Base-by-base conservation (phyloP, 192 early-diverging fungal genomes). In the Coemansia sp. region DNA sequence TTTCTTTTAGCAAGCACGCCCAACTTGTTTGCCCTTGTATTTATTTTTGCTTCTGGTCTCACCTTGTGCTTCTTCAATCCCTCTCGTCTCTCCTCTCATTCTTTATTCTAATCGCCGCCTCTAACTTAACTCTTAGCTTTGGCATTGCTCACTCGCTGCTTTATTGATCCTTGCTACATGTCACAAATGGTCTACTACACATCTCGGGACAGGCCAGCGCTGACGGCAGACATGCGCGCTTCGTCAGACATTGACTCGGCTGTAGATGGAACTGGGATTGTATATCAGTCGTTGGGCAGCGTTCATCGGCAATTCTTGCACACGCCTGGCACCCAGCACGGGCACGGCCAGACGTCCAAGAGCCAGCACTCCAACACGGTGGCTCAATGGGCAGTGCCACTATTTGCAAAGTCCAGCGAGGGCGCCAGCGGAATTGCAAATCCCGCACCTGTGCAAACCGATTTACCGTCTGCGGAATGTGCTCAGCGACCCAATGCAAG, bases 101-200 rank as follows among this genome's bases (percentile, higher is more conserved):
- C 21, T 37, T 51, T 50, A 46, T 8, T 14, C 51, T 37, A 32
- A 21, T 25, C 21, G 5, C 31, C 29, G 11, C 55, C 32, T 60
- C 34, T 27, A 27, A 4, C 51, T 15, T 27, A 27, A 31, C 51
- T 31, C 23, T 17, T 15, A 17, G 14, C 53, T 57, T 32, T 57
- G 53, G 60, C 36, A 62, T 46, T 41, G 39, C 62, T 45, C 25
- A 23, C 62, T 63, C 8, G 19, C 62, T 10, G 39, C 42, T 45
- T 46, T 31, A 14, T 17, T 15, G 29, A 17, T 63, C 27, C 29
- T 27, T 21, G 34, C 19, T 61, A 61, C 62, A 31, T 44, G 25
- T 46, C 36, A n/a, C 23, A 6, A 2, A 63, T 63, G 62, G 62
- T 63, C 15, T 46, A 46, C 15, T 63, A 63, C 41, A 29, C 62